These are phyloP conservation scores for Flaveria robusta DNA, from an alignment of 129 eudicot genomes.

Conservation along the genomic window DNA sequence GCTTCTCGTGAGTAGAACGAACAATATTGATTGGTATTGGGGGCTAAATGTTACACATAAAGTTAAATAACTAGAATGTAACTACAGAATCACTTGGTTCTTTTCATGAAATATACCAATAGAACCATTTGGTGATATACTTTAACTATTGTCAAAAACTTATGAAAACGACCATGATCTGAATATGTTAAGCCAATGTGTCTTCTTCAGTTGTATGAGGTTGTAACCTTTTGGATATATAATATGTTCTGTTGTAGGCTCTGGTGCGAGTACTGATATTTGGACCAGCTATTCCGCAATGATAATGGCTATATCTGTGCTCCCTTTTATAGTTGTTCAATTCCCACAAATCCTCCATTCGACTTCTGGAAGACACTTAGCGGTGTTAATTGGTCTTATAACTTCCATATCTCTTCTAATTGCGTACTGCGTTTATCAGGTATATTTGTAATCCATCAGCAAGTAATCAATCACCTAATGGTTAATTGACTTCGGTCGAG, in stretches of 20 bases:
- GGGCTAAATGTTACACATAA: too few relatives aligned
- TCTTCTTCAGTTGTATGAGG: background rate
- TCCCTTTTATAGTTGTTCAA: constrained; percentile 79
- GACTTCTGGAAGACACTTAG: constrained; percentile 69
- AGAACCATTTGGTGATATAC: too few relatives aligned
- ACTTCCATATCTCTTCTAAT: constrained; percentile 55
- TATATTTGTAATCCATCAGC: constrained; percentile 6
- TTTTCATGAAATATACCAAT: too few relatives aligned
- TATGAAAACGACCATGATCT: too few relatives aligned
- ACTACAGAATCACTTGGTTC: too few relatives aligned
- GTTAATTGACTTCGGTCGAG: background rate
- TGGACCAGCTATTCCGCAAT: constrained; percentile 91
- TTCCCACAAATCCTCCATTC: constrained; percentile 62
- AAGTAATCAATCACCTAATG: background rate
- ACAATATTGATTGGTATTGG: too few relatives aligned
- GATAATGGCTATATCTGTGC: constrained; percentile 77
- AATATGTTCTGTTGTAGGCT: constrained; percentile 47
- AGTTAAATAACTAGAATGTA: too few relatives aligned
- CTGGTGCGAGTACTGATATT: constrained; percentile 81
- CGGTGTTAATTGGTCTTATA: constrained; percentile 68
- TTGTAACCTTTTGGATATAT: background rate
- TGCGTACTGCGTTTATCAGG: constrained; percentile 90
- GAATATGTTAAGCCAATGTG: background rate
- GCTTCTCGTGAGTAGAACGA: too few relatives aligned
- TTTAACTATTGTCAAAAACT: too few relatives aligned